phyloP scores from a whole-genome alignment of 805 yeast genomes.

The Priceomyces haplophilus region DNA sequence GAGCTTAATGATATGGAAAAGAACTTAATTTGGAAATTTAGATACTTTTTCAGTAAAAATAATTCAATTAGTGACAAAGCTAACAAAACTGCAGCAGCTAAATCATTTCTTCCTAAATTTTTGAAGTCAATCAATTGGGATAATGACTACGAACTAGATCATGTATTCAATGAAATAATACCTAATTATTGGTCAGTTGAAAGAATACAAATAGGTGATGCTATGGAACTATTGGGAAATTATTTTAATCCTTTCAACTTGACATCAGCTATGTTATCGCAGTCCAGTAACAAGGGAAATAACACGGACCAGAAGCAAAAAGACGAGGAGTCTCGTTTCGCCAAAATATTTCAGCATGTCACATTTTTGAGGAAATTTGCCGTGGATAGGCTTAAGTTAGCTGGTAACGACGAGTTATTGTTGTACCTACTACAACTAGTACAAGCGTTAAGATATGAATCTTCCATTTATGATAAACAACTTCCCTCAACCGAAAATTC shows the following conservation, averaged over 20 bases:
- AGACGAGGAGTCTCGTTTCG: constrained; percentile 28
- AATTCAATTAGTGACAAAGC: constrained; percentile 46
- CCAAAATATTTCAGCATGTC: constrained; percentile 36
- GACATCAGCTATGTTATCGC: constrained; percentile 11
- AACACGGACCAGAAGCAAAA: constrained; percentile 11
- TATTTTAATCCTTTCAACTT: constrained; percentile 54
- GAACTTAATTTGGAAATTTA: constrained; percentile 84
- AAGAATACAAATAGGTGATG: constrained; percentile 78
- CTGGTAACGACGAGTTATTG: constrained; percentile 76
- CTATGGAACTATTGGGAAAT: constrained; percentile 80
- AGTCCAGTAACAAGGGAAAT: constrained; percentile 3
- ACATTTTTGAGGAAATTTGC: constrained; percentile 80
- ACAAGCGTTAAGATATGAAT: constrained; percentile 84
- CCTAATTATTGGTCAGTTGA: constrained; percentile 60
- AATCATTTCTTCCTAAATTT: constrained; percentile 63
- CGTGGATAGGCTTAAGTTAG: constrained; percentile 73
- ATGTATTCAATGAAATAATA: constrained; percentile 66
- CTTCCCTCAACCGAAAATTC: constrained; percentile 6
- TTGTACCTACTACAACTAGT: constrained; percentile 85
- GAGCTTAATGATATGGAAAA: constrained; percentile 78
- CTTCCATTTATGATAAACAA: constrained; percentile 22
- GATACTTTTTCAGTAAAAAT: constrained; percentile 60
- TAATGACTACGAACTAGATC: constrained; percentile 74
- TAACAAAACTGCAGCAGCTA: constrained; percentile 17
- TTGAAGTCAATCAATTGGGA: constrained; percentile 87